Conservation (phyloP, 2,329 filamentous ascomycete species). For the Botryotinia convoluta region DNA sequence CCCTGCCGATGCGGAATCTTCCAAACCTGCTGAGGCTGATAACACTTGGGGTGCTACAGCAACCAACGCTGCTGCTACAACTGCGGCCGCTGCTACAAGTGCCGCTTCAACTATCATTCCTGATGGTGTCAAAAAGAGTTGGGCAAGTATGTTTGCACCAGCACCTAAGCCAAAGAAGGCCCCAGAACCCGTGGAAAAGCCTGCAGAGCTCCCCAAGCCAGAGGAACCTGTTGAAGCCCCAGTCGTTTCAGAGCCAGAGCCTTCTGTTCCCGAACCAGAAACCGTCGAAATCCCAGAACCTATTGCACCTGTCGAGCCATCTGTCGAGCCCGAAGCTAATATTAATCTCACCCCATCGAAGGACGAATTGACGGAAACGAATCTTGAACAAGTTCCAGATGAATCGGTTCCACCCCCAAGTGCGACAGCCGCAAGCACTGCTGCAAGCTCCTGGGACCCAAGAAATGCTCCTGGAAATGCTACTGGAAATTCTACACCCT, state of each 20-base stretch:
- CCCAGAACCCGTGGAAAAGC: constrained; percentile 42
- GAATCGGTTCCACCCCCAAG: constrained; percentile 73
- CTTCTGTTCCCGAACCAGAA: constrained; percentile 42
- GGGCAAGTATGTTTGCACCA: constrained; percentile 73
- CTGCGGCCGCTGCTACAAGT: constrained; percentile 40
- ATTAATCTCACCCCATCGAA: constrained; percentile 65
- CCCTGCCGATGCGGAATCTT: constrained; percentile 25
- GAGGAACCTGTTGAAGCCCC: constrained; percentile 33
- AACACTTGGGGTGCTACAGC: constrained; percentile 39
- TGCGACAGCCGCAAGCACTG: constrained; percentile 82
- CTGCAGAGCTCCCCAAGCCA: constrained; percentile 28
- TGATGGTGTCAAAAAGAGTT: constrained; percentile 55
- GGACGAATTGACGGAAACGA: constrained; percentile 84
- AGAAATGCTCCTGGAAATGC: constrained; percentile 56
- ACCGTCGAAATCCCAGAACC: constrained; percentile 36
- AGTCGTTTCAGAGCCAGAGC: constrained; percentile 40
- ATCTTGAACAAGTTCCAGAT: constrained; percentile 88
- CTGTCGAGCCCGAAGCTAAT: constrained; percentile 39
- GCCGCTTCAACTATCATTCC: constrained; percentile 40
- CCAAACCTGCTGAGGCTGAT: constrained; percentile 40
- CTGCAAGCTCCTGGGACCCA: constrained; percentile 81
- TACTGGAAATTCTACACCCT: constrained; percentile 61
- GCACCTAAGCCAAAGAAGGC: constrained; percentile 52
- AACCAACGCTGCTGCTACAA: constrained; percentile 40
- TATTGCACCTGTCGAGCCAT: constrained; percentile 33